A percentile compares a stretch with the other conserved stretches of the same genome.
Evolutionary conservation across 129 eudicot genomes (phyloP).

Genomic region (Flaveria ramosissima): DNA sequence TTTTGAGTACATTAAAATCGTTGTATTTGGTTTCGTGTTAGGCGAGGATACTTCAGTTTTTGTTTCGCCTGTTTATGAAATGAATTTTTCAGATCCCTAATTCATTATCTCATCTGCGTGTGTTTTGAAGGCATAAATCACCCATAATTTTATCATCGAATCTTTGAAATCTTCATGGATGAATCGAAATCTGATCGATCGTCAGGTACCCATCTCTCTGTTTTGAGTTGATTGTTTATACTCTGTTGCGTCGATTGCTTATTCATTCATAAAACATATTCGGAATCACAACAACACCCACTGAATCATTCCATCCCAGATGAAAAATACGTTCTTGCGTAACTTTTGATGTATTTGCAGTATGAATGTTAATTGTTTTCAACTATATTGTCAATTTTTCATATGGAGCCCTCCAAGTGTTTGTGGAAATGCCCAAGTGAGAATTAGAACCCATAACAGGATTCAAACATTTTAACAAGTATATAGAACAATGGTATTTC

Average conservation of each 20-base stretch:
- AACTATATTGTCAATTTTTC: not conserved
- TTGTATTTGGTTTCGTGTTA: constrained; percentile 7
- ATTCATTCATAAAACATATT: constrained; percentile 13
- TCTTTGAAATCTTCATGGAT: constrained; percentile 28
- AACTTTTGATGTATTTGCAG: not conserved
- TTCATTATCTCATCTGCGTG: not conserved
- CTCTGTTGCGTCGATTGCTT: not conserved
- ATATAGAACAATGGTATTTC: constrained; percentile 11
- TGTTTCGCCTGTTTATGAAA: not conserved
- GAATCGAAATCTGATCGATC: constrained; percentile 37
- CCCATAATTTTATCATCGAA: constrained; percentile 6
- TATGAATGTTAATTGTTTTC: not conserved
- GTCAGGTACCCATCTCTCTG: constrained; percentile 26
- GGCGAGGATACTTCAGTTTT: constrained; percentile 4
- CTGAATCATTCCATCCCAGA: constrained; percentile 1
- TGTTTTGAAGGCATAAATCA: constrained; percentile 10
- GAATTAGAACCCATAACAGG: constrained; percentile 12
- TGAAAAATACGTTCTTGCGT: not conserved
- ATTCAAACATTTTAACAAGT: constrained; percentile 20
- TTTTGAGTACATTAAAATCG: not conserved
- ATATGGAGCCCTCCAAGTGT: constrained; percentile 27
- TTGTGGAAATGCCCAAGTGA: constrained; percentile 28
- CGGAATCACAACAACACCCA: constrained; percentile 10
- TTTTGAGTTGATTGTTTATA: constrained; percentile 18
- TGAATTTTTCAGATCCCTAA: constrained; percentile 23